These are phyloP conservation scores for Glycine tomentella DNA, from an alignment of 306 rosid genomes.

Conservation along the genomic window DNA sequence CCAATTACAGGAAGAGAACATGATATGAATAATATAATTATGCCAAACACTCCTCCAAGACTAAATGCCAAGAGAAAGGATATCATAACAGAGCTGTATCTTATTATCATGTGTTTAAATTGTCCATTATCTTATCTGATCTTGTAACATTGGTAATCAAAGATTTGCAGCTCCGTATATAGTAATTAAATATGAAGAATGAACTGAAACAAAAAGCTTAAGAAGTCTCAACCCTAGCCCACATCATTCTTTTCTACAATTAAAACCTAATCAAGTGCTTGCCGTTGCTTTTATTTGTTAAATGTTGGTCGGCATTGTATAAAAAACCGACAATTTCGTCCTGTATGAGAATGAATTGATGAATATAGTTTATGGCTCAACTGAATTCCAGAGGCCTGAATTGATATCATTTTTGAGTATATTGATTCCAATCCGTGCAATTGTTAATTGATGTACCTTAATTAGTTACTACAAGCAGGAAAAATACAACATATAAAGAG, in stretches of 20 bases:
- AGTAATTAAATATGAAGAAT: background rate
- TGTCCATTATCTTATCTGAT: constrained; percentile 14
- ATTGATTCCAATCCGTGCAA: constrained; percentile 20
- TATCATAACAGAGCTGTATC: background rate
- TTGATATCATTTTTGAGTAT: background rate
- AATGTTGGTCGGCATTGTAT: constrained; percentile 45
- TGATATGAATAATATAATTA: background rate
- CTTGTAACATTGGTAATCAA: constrained; percentile 8
- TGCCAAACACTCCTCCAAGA: constrained; percentile 2
- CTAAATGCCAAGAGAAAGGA: constrained; percentile 9
- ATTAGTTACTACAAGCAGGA: constrained; percentile 1
- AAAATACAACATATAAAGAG: constrained; percentile 5
- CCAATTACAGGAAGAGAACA: no score
- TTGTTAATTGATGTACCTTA: constrained; percentile 20
- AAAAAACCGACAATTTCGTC: background rate
- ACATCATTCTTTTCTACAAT: background rate
- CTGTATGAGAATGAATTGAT: background rate
- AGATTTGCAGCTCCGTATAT: background rate
- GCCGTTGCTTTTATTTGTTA: constrained; percentile 40
- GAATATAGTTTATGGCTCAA: background rate
- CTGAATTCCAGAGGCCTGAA: constrained; percentile 7
- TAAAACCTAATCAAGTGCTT: constrained; percentile 23
- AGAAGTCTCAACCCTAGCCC: background rate
- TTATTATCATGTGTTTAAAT: background rate
- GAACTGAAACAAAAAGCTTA: background rate